These are phyloP conservation scores for Leishmania guyanensis DNA, from an alignment of 208 protist species.

Conservation along the genomic window DNA sequence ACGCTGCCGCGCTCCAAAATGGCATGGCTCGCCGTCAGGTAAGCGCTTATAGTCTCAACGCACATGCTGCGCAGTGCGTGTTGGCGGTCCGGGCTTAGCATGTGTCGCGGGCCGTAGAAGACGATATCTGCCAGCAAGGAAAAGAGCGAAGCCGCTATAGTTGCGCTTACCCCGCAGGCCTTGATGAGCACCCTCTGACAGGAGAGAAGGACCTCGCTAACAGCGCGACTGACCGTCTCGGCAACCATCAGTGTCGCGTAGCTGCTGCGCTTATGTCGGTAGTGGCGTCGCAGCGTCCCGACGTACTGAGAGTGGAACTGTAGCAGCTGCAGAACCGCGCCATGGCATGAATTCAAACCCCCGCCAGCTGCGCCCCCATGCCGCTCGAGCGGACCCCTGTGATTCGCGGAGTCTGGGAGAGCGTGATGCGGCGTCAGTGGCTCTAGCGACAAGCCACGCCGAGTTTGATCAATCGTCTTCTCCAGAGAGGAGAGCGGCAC, in stretches of 20 bases:
- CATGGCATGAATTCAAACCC: slow-evolving; percentile 69
- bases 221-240: slow-evolving; percentile 22
- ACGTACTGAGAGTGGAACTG: slow-evolving; percentile 82
- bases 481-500: slow-evolving; percentile 43
- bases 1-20: slow-evolving; percentile 37
- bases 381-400: not conserved
- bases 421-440: not conserved
- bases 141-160: slow-evolving; percentile 55
- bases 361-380: not conserved
- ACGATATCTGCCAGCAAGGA: slow-evolving; percentile 63
- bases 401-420: not conserved
- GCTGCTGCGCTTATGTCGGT: slow-evolving; percentile 44
- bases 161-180: slow-evolving; percentile 48
- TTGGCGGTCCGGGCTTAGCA: slow-evolving; percentile 8
- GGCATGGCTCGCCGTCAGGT: slow-evolving; percentile 16
- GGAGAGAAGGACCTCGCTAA: slow-evolving; percentile 28
- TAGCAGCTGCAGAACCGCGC: slow-evolving; percentile 74
- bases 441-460: slow-evolving; percentile 18
- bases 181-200: slow-evolving; percentile 17
- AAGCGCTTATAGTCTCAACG: slow-evolving; percentile 18
- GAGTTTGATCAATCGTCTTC: slow-evolving; percentile 11
- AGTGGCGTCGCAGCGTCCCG: slow-evolving; percentile 53
- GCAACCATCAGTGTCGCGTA: slow-evolving; percentile 28
- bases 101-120: slow-evolving; percentile 37
- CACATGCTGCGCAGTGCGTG: slow-evolving; percentile 21